Evolutionary conservation across 192 early-diverging fungal species (phyloP).

Genomic region (Coemansia sp.): DNA sequence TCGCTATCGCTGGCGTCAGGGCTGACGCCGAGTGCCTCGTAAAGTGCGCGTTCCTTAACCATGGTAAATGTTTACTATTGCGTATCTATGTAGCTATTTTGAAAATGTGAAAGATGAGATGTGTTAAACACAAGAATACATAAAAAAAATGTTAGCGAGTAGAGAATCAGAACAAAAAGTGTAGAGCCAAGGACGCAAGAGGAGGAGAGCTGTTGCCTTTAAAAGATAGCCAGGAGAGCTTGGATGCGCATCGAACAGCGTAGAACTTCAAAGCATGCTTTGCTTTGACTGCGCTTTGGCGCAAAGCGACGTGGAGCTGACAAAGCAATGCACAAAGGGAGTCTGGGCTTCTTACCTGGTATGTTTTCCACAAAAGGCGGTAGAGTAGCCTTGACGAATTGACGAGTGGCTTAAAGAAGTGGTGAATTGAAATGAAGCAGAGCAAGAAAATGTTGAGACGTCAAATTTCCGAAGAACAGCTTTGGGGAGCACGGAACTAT

Average conservation of each 20-base stretch:
- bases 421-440: background rate
- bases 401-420: background rate
- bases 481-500: background rate
- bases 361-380: background rate
- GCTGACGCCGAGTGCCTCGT: constrained; percentile 85
- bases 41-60: constrained; percentile 85
- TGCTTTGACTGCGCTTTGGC: background rate
- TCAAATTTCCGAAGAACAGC: background rate
- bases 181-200: background rate
- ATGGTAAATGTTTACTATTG: constrained; percentile 12
- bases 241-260: background rate
- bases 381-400: background rate
- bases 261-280: background rate
- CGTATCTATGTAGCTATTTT: background rate
- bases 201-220: background rate
- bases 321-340: background rate
- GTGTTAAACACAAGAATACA: constrained; percentile 6
- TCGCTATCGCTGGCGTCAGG: constrained; percentile 75
- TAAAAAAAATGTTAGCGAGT: constrained; percentile 4
- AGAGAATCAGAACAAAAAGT: constrained; percentile 13
- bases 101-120: constrained; percentile 14
- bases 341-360: background rate
- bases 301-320: background rate
- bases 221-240: background rate
- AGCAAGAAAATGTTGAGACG: background rate